phyloP scores from a whole-genome alignment of 164 flowering plant genomes.

The Pachysandra terminalis region DNA sequence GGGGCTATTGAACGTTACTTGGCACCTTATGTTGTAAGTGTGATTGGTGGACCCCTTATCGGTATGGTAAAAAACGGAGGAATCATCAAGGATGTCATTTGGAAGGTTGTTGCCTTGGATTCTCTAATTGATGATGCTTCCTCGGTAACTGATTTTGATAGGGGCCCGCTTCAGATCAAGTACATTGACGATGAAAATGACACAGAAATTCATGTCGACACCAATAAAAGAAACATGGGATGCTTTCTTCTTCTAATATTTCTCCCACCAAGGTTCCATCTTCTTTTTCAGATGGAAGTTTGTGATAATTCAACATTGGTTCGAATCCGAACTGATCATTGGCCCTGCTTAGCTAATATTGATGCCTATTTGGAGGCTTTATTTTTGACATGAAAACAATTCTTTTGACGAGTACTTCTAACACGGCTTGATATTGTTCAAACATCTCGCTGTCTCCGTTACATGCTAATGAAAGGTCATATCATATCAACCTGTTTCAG shows the following conservation, averaged over 20 bases:
- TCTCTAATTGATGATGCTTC: conserved; percentile 22
- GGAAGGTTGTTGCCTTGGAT: conserved; percentile 46
- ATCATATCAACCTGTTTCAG: too few species aligned
- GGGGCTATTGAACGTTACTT: conserved; percentile 54
- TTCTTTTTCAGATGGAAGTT: conserved; percentile 88
- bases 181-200: conserved; percentile 53
- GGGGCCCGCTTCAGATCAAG: conserved; percentile 61
- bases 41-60: conserved; percentile 64
- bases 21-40: conserved; percentile 78
- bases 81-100: conserved; percentile 45
- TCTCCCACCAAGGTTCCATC: conserved; percentile 93
- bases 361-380: conserved; percentile 96
- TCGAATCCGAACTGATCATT: conserved; percentile 90
- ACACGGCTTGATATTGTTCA: too few species aligned
- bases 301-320: conserved; percentile 71
- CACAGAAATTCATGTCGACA: conserved; percentile 21
- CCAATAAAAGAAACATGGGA: conserved; percentile 59
- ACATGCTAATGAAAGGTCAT: too few species aligned
- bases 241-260: conserved; percentile 65
- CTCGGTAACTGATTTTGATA: conserved; percentile 19
- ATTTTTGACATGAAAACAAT: conserved; percentile 36
- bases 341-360: conserved; percentile 96
- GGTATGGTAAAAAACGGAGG: conserved; percentile 50
- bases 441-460: too few species aligned
- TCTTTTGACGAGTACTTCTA: background rate